Evolutionary conservation across 305 asterid species (phyloP).

Genomic region (Solanum hybrid): DNA sequence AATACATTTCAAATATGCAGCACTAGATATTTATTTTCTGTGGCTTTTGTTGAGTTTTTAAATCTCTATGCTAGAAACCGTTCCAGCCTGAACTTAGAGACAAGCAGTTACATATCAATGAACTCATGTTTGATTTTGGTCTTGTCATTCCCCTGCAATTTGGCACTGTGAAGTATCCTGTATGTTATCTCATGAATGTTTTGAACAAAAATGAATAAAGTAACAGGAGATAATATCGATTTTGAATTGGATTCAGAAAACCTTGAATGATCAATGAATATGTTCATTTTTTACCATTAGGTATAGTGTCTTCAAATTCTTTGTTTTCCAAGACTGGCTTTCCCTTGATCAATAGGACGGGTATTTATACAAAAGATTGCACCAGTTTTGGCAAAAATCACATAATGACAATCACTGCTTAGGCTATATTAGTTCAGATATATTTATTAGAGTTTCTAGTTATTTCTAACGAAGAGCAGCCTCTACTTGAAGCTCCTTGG

Average conservation of each 20-base stretch:
- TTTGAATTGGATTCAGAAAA: not conserved
- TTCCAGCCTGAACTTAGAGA: not conserved
- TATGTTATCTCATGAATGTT: not conserved
- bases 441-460: not conserved
- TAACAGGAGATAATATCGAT: not conserved
- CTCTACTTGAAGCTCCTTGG: not conserved
- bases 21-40: not conserved
- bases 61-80: not conserved
- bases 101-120: not conserved
- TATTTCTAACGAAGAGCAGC: not conserved
- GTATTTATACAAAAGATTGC: not conserved
- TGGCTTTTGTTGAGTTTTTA: not conserved
- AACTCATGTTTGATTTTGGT: not conserved
- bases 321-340: not conserved
- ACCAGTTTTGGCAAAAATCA: not conserved
- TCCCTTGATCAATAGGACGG: not conserved
- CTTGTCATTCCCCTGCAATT: not conserved
- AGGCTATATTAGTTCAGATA: not conserved
- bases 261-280: not conserved
- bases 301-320: not conserved
- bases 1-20: not conserved
- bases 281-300: not conserved
- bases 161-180: not conserved
- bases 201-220: not conserved
- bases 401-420: not conserved